Evolutionary conservation across 2,329 filamentous ascomycete genomes (phyloP).

Genomic region (Arthrobotrys entomopaga): DNA sequence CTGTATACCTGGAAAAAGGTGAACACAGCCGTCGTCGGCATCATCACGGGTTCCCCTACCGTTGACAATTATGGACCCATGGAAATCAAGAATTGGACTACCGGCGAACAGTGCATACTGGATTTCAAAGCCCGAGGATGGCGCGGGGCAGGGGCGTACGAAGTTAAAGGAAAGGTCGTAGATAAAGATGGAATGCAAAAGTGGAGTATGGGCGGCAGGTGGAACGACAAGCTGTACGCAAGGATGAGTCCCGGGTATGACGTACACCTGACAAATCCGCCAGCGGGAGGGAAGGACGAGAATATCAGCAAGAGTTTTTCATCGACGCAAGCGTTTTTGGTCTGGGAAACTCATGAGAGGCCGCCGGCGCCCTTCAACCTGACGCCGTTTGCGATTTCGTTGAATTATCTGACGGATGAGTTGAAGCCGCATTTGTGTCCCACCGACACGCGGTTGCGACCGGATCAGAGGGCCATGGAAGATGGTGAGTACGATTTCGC

Average conservation of each 20-base stretch:
- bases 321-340: constrained; percentile 82
- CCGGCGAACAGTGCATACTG: constrained; percentile 85
- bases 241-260: constrained; percentile 92
- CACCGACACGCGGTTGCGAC: constrained; percentile 90
- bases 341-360: constrained; percentile 88
- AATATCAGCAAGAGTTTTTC: constrained; percentile 49
- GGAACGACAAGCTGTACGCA: constrained; percentile 98
- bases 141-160: constrained; percentile 92
- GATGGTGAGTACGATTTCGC: constrained; percentile 96
- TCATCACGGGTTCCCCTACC: constrained; percentile 93
- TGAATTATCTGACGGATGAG: constrained; percentile 91
- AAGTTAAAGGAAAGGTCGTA: constrained; percentile 85
- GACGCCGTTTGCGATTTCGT: constrained; percentile 92
- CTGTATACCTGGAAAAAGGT: constrained; percentile 99
- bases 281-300: constrained; percentile 56
- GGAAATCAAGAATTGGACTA: constrained; percentile 97
- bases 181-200: constrained; percentile 81
- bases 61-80: constrained; percentile 98
- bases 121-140: constrained; percentile 96
- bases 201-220: constrained; percentile 90
- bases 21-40: constrained; percentile 95
- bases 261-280: constrained; percentile 71
- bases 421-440: constrained; percentile 81
- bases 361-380: constrained; percentile 92
- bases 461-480: constrained; percentile 97